Evolutionary conservation across 2,329 filamentous ascomycete genomes (phyloP).

Genomic region (Xenoacremonium recifei): DNA sequence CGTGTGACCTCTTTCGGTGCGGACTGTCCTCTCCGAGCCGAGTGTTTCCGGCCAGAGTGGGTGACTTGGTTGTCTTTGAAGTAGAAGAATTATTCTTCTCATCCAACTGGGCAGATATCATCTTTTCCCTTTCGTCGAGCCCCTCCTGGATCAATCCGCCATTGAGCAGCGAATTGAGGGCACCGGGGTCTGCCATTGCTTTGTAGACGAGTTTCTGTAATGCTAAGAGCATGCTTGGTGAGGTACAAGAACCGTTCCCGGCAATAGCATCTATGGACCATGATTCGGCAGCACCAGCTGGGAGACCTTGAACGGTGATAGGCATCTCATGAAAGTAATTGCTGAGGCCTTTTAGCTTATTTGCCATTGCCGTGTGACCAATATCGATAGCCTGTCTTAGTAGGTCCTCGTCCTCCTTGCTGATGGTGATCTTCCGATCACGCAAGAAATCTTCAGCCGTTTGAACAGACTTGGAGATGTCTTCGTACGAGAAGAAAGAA

Average conservation of each 20-base stretch:
- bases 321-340: slow-evolving; percentile 76
- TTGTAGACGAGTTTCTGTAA: slow-evolving; percentile 53
- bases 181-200: slow-evolving; percentile 40
- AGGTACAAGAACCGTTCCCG: slow-evolving; percentile 50
- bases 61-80: slow-evolving; percentile 14
- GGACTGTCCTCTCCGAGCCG: slow-evolving; percentile 38
- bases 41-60: slow-evolving; percentile 42
- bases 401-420: slow-evolving; percentile 56
- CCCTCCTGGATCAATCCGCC: slow-evolving; percentile 44
- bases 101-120: slow-evolving; percentile 7
- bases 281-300: slow-evolving; percentile 53
- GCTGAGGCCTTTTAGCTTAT: slow-evolving; percentile 63
- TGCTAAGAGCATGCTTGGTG: slow-evolving; percentile 47
- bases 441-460: slow-evolving; percentile 66
- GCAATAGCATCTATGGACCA: slow-evolving; percentile 66
- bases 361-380: slow-evolving; percentile 58
- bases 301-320: slow-evolving; percentile 67
- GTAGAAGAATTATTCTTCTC: slow-evolving; percentile 9
- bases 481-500: slow-evolving; percentile 65
- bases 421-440: slow-evolving; percentile 59
- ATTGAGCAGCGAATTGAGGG: slow-evolving; percentile 47
- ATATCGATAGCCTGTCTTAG: slow-evolving; percentile 65
- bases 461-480: slow-evolving; percentile 64
- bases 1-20: slow-evolving; percentile 31
- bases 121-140: slow-evolving; percentile 32